phyloP scores from a whole-genome alignment of 2,329 filamentous ascomycete genomes.

The Aureobasidium lini region DNA sequence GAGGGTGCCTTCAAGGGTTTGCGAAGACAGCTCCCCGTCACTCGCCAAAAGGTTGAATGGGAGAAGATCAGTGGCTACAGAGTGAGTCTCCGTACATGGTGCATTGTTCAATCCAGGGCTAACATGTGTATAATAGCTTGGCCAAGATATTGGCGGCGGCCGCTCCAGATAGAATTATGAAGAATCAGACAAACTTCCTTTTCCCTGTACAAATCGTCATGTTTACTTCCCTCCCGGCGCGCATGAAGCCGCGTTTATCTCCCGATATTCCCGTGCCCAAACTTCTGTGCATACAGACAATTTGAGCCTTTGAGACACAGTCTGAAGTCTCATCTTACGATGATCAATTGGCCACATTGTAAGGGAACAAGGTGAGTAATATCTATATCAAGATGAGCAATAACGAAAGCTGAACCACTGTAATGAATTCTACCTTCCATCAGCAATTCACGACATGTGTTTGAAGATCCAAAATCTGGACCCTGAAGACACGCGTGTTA shows the following conservation, averaged over 20 bases:
- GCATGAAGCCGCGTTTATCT: neutral
- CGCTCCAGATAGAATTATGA: slow-evolving; percentile 28
- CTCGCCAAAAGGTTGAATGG: slow-evolving; percentile 98
- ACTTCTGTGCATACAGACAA: neutral
- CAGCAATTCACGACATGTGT: neutral
- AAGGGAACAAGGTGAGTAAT: neutral
- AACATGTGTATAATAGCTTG: slow-evolving; percentile 27
- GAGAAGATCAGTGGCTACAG: slow-evolving; percentile 94
- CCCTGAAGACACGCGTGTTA: neutral
- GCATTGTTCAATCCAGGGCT: slow-evolving; percentile 5
- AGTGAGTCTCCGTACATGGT: slow-evolving; percentile 41
- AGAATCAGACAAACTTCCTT: neutral
- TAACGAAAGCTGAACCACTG: neutral
- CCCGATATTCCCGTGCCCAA: neutral
- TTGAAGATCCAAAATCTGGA: too few relatives aligned
- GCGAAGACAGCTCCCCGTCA: slow-evolving; percentile 87
- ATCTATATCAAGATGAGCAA: neutral
- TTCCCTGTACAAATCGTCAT: neutral
- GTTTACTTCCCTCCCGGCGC: neutral
- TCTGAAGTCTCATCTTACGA: neutral
- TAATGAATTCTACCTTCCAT: too few relatives aligned
- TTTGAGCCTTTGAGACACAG: neutral
- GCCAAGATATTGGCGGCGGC: slow-evolving; percentile 46
- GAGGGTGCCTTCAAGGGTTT: slow-evolving; percentile 94
- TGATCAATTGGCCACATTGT: neutral